Evolutionary conservation across 129 eudicot genomes (phyloP).

Genomic region (Cynara cardunculus): DNA sequence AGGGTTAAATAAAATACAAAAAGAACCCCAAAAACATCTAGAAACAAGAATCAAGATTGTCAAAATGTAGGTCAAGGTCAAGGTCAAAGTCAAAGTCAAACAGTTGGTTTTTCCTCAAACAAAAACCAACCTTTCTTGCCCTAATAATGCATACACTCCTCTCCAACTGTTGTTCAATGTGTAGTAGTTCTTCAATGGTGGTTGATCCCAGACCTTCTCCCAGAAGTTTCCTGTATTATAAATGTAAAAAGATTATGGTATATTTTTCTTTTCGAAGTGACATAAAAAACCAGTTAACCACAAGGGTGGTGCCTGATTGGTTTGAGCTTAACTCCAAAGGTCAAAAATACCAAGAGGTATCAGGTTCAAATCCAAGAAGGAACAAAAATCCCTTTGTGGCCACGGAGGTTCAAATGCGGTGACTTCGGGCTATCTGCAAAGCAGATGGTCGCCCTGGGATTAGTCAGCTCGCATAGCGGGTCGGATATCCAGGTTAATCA

Average conservation of each 20-base stretch:
- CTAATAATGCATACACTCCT: conserved; percentile 55
- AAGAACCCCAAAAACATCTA: neutral
- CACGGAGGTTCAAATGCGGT: no score
- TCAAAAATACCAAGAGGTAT: no score
- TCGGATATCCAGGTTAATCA: no score
- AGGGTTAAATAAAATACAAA: neutral
- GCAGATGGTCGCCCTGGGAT: no score
- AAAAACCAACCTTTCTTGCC: conserved; percentile 65
- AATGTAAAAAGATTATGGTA: neutral
- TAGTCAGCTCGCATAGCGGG: no score
- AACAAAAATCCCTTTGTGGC: no score
- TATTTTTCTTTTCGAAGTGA: neutral
- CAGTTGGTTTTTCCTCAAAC: no score
- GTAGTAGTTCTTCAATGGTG: conserved; percentile 69
- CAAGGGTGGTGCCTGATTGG: no score
- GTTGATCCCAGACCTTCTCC: conserved; percentile 72
- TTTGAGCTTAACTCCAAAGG: no score
- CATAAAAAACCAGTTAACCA: neutral
- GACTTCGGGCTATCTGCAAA: no score
- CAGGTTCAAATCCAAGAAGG: no score
- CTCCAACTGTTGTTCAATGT: conserved; percentile 66
- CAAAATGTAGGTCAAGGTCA: neutral
- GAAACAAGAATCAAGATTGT: neutral
- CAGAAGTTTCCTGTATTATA: conserved; percentile 48
- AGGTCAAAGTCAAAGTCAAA: neutral